phyloP scores from a whole-genome alignment of 495 filamentous ascomycete genomes.

The Pyrenula aspistea region DNA sequence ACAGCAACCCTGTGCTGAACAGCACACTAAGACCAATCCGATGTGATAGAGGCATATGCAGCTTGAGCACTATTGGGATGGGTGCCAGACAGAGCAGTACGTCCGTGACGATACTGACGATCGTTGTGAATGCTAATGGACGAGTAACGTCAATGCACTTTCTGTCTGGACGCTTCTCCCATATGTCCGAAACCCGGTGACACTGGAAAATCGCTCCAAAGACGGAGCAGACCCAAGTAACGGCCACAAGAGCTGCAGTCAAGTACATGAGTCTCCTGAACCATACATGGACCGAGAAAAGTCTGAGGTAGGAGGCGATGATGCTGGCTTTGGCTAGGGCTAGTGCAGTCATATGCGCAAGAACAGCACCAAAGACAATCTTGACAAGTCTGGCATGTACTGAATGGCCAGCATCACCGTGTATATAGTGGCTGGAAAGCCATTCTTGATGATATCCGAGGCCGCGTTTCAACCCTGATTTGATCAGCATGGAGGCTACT shows the following conservation, averaged over 20 bases:
- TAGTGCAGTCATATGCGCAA: neutral
- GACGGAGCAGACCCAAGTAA: neutral
- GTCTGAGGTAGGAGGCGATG: neutral
- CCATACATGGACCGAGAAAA: neutral
- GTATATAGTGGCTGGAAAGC: neutral
- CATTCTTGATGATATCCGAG: neutral
- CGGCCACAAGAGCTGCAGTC: neutral
- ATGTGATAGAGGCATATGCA: neutral
- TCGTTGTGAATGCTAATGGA: neutral
- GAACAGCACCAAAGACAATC: neutral
- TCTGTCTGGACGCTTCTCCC: neutral
- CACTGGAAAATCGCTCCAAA: neutral
- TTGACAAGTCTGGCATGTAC: neutral
- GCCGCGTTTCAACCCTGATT: neutral
- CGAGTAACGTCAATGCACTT: neutral
- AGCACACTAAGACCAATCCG: neutral
- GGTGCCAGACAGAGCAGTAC: neutral
- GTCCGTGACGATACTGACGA: neutral
- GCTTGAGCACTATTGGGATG: neutral
- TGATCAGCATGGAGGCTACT: neutral
- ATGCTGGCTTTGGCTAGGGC: neutral
- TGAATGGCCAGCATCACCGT: neutral
- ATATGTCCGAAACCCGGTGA: neutral
- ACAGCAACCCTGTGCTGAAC: neutral
- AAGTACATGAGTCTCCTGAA: neutral